phyloP scores from a whole-genome alignment of 139 green algal genomes.

The Yamagishiella unicocca region DNA sequence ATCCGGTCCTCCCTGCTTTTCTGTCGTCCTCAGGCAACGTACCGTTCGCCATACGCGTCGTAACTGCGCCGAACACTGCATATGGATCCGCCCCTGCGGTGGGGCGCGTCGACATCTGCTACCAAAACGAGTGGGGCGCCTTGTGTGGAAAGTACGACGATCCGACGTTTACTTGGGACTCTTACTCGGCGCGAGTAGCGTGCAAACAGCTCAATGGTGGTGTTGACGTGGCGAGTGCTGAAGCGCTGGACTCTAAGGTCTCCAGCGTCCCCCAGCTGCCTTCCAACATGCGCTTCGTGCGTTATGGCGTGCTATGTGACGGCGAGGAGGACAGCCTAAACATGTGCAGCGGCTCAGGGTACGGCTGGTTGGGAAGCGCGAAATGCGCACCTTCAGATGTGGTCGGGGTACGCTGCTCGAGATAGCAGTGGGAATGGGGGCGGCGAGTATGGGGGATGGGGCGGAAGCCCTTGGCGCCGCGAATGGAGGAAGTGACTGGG shows the following conservation, averaged over 20 bases:
- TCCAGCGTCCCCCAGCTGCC: not conserved
- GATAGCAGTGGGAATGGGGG: not conserved
- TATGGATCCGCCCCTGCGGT: no score
- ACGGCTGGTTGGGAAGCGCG: not conserved
- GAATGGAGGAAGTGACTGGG: no score
- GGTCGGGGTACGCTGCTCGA: not conserved
- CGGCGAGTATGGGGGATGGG: no score
- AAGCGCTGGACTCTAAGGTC: not conserved
- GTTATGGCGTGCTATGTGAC: not conserved
- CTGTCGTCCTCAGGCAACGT: not conserved
- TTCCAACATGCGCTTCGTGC: not conserved
- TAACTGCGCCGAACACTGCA: not conserved
- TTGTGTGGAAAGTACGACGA: not conserved
- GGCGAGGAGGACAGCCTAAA: not conserved
- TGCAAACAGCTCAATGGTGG: not conserved
- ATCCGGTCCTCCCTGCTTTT: no score
- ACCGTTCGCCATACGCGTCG: not conserved
- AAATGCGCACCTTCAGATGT: not conserved
- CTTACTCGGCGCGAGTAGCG: not conserved
- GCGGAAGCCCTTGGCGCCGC: no score
- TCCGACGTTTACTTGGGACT: not conserved
- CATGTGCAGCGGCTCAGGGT: not conserved
- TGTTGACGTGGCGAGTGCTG: not conserved
- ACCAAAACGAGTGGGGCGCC: conserved; percentile 2
- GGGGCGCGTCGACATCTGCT: conserved; percentile 21